Evolutionary conservation across 371 early-diverging fungal species (phyloP), one percentile per base, ranked within the genome.

Genomic region (Lichtheimia ramosa): DNA sequence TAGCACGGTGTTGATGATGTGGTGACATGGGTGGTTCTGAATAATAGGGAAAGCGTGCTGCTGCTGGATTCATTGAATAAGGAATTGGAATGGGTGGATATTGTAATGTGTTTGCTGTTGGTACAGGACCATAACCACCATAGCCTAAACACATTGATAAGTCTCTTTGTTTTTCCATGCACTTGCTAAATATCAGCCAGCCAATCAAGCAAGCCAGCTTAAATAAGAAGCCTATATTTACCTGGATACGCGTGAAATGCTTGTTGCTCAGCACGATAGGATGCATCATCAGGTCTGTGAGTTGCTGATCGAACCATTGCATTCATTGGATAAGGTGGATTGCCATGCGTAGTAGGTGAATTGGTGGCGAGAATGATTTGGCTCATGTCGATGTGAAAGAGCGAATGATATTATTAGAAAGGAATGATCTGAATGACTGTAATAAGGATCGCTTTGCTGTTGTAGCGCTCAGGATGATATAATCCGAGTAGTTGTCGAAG

Each of bases 41-140:
- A 51, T 61, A 71, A 52, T 69, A 69, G 16, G 64, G 69, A 20
- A 68, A 59, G n/a, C 71, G 64, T 43, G 43, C 20, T 18, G 40
- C 15, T 27, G 50, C 14, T 15, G 50, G 24, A 8, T 1, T 25
- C 21, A 27, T 21, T 18, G 23, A 7, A 24, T 21, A 21, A 25
- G 51, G 51, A 15, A 51, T 51, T 15, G 34, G 20, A 12, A 53
- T 20, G 25, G 53, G 15, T 15, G 53, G 10, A 20, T n/a, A 12
- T 34, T 34, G 34, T 10, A 34, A 34, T 8, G 34, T 5, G 34
- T 6, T 2, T 4, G 34, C 34, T 34, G 34, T 34, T 34, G 34
- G 34, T 34, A 34, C 34, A 34, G 34, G 10, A 56, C 61, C 70
- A 48, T 70, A 58, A 49, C 34, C 34, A n/a, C 39, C 39, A 40